phyloP scores from a whole-genome alignment of 805 yeast genomes.

The Monosporozyma aerobia region DNA sequence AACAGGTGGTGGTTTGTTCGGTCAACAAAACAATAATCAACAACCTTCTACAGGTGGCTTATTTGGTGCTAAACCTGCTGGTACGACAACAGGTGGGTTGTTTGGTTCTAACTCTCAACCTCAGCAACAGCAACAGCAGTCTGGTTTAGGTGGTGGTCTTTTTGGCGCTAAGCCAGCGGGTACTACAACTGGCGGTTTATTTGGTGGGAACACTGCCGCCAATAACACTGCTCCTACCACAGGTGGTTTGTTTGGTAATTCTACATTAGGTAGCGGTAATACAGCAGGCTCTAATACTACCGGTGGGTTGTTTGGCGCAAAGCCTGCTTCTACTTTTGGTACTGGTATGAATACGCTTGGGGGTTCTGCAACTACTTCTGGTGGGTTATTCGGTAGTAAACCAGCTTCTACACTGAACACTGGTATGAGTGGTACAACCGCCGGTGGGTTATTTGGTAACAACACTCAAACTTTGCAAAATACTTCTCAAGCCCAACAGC shows the following conservation, averaged over 20 bases:
- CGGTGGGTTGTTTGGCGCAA: constrained; percentile 6
- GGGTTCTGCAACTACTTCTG: constrained; percentile 30
- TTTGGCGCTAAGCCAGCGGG: background rate
- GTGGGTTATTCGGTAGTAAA: constrained; percentile 26
- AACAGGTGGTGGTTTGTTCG: constrained; percentile 23
- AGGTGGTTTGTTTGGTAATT: constrained; percentile 4
- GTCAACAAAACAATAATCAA: constrained; percentile 8
- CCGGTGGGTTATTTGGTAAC: constrained; percentile 27
- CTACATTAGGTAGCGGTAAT: constrained; percentile 20
- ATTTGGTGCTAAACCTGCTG: constrained; percentile 17
- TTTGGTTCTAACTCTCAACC: constrained; percentile 7
- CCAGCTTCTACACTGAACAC: constrained; percentile 4
- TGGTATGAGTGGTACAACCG: constrained; percentile 7
- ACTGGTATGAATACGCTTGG: constrained; percentile 33
- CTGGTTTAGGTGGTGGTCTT: background rate
- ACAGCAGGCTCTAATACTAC: background rate
- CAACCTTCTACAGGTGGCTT: constrained; percentile 9
- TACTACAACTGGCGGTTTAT: constrained; percentile 16
- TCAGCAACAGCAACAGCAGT: background rate
- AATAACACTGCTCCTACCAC: background rate
- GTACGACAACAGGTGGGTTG: constrained; percentile 2
- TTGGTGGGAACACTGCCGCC: constrained; percentile 16
- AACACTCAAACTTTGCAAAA: background rate
- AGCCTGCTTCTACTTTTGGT: constrained; percentile 8
- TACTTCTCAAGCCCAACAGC: constrained; percentile 5